Evolutionary conservation across 306 rosid genomes (phyloP), one percentile per base, ranked within the genome.

Genomic region (Gastrolobium bilobum): DNA sequence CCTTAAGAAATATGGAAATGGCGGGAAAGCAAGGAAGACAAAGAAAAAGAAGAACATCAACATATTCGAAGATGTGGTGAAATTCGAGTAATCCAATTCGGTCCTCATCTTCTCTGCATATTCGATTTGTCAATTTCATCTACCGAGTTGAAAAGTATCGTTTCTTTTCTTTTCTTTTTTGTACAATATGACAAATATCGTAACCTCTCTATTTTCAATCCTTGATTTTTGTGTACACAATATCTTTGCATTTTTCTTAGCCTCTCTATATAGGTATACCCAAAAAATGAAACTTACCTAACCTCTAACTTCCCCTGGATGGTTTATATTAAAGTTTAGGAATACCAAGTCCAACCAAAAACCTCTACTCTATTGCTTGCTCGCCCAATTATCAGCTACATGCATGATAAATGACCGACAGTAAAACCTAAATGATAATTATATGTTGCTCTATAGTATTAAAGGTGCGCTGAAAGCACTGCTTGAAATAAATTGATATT

Each of bases 1-100:
- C 26, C 40, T 37, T 10, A 26, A 11, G 62, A 62, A 75, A 59
- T 48, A 64, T 39, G 73, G 33, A 51, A 38, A 60, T 57, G 42
- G 62, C 4, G 20, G 33, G 7, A 40, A 42, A 77, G 48, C 43
- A 40, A 53, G 38, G 65, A 50, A 65, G 9, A 52, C 1, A 10
- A 38, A 39, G 53, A 29, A 65, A 39, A 42, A 30, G 30, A 48
- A 48, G 4, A 75, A 1, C 46, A 31, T 43, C 0, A n/a, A n/a
- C 80, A 50, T 62, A 52, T 62, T 75, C 8, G 9, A 75, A 63
- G 69, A 59, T 88, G 91, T 47, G 91, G 88, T 90, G 91, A 90
- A 88, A 82, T 76, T 89, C 88, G 88, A 79, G 91, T 90, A 90
- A 90, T 88, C 89, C 65, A 78, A 46, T 38, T 68, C 89, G 90